Percentiles rank a stretch among this genome's conserved stretches.
These are phyloP conservation scores for Gastroboletus turbinatus DNA, from an alignment of 1,284 basidiomycete species.

Conservation along the genomic window DNA sequence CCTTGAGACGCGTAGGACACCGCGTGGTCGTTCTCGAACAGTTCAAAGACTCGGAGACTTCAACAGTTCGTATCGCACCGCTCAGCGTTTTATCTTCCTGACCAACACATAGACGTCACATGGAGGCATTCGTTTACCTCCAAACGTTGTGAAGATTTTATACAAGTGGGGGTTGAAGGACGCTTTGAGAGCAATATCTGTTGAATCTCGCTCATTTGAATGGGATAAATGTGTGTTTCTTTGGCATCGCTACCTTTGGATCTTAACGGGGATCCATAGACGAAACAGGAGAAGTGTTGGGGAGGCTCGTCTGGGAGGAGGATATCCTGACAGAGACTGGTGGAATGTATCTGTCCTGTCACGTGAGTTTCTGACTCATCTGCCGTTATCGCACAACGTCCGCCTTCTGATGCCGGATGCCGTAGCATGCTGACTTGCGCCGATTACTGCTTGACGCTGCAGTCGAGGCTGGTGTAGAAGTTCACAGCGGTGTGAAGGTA, in stretches of 20 bases:
- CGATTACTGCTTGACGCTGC: slow-evolving; percentile 47
- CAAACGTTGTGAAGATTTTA: slow-evolving; percentile 57
- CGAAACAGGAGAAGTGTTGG: slow-evolving; percentile 48
- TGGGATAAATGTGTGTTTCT: slow-evolving; percentile 39
- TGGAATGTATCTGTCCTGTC: slow-evolving; percentile 52
- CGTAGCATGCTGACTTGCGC: slow-evolving; percentile 32
- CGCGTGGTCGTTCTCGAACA: slow-evolving; percentile 54
- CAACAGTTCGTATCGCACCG: slow-evolving; percentile 31
- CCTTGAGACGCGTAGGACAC: slow-evolving; percentile 56
- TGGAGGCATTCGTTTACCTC: slow-evolving; percentile 51
- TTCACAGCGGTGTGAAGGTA: slow-evolving; percentile 44
- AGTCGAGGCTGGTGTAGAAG: slow-evolving; percentile 40
- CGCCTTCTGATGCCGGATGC: slow-evolving; percentile 2
- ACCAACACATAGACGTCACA: slow-evolving; percentile 13
- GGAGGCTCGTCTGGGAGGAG: slow-evolving; percentile 52
- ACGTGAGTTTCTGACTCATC: slow-evolving; percentile 41
- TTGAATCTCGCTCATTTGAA: slow-evolving; percentile 41
- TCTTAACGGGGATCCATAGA: slow-evolving; percentile 28
- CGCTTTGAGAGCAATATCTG: slow-evolving; percentile 36
- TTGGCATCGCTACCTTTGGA: background rate
- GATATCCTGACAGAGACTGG: slow-evolving; percentile 54
- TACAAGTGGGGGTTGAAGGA: slow-evolving; percentile 54
- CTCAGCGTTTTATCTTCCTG: background rate
- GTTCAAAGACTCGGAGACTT: slow-evolving; percentile 30
- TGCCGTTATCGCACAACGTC: background rate